Evolutionary conservation across 176 grass and related monocot genomes (phyloP).

Genomic region (Elaeis guineensis): DNA sequence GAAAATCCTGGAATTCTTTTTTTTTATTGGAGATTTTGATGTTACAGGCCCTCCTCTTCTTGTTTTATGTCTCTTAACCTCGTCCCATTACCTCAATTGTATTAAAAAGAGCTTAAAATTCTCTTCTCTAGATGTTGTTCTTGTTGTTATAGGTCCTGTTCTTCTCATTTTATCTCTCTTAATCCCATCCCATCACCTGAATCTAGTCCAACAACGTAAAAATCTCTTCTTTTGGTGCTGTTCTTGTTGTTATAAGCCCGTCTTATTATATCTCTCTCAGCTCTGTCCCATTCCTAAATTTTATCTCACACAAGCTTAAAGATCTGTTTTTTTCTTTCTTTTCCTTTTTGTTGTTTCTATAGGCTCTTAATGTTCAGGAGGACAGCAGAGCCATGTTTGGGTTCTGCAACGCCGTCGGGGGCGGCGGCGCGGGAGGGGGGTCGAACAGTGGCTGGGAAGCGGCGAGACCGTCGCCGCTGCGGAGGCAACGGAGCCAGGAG

Average conservation of each 20-base stretch:
- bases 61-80: no score
- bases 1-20: no score
- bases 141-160: no score
- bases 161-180: no score
- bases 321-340: neutral
- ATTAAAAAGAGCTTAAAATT: no score
- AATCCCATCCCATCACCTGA: no score
- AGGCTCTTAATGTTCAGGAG: constrained; percentile 72
- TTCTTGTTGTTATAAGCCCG: neutral
- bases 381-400: constrained; percentile 47
- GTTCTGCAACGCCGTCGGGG: constrained; percentile 29
- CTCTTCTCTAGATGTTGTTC: no score
- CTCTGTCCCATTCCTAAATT: neutral
- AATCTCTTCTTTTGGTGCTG: neutral
- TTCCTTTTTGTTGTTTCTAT: neutral
- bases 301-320: neutral
- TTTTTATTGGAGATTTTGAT: no score
- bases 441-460: no score
- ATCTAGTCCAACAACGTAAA: no score
- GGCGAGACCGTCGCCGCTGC: constrained; percentile 11
- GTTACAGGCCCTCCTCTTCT: no score
- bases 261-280: neutral
- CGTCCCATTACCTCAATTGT: no score
- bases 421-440: neutral
- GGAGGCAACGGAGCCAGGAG: constrained; percentile 33